These are phyloP conservation scores for Stephania yunnanensis DNA, from an alignment of 164 flowering plant genomes.

Conservation along the genomic window DNA sequence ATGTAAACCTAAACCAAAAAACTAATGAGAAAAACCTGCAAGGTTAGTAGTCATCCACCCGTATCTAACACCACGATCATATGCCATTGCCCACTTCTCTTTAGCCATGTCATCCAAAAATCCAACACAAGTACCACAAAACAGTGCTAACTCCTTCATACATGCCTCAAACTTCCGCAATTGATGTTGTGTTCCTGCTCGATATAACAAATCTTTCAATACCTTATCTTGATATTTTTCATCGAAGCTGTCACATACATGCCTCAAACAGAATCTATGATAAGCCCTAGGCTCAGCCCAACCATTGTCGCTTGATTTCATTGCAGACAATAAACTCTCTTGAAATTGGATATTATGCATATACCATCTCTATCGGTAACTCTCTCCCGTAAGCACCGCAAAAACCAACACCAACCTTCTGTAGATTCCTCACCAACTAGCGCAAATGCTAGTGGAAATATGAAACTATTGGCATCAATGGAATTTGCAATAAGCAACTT, in stretches of 20 bases:
- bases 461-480: conserved; percentile 1
- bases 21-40: not conserved
- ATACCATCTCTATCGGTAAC: not conserved
- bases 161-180: not conserved
- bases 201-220: not conserved
- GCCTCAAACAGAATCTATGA: conserved; percentile 1
- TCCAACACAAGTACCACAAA: not conserved
- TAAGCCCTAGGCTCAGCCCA: conserved; percentile 3
- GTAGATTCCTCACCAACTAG: conserved; percentile 1
- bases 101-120: not conserved
- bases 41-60: conserved; percentile 2
- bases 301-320: not conserved
- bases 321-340: not conserved
- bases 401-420: not conserved
- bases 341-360: not conserved
- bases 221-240: not conserved
- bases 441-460: conserved; percentile 1
- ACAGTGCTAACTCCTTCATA: not conserved
- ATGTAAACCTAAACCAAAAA: too few species aligned
- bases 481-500: conserved; percentile 4
- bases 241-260: not conserved
- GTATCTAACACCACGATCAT: not conserved
- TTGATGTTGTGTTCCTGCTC: conserved; percentile 2
- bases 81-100: conserved; percentile 1
- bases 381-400: not conserved